A percentile compares a stretch with the other conserved stretches of the same genome.
phyloP scores from a whole-genome alignment of 345 rosid genomes.

The Aquilaria yunnanensis region DNA sequence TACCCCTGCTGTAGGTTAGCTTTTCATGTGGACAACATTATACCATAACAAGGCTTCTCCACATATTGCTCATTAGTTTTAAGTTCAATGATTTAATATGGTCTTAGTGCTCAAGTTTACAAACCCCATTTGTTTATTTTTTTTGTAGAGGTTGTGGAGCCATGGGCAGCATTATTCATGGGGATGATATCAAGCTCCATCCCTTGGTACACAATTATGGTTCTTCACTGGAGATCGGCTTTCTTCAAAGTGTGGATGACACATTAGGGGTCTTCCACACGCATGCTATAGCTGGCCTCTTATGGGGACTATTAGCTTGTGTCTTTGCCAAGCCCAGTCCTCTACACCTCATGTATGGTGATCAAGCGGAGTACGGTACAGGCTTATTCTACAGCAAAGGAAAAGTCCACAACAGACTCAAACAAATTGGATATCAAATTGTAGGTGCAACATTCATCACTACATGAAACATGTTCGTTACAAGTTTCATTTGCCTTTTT shows the following conservation, averaged over 20 bases:
- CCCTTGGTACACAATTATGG: conserved; percentile 71
- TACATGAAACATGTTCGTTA: too few relatives aligned
- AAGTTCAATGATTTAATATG: too few relatives aligned
- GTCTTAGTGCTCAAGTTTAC: too few relatives aligned
- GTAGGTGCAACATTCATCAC: conserved; percentile 32
- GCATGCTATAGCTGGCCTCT: conserved; percentile 51
- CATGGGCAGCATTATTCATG: conserved; percentile 57
- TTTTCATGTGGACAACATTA: too few relatives aligned
- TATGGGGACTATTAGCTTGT: conserved; percentile 50
- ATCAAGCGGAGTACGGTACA: conserved; percentile 8
- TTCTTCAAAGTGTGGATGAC: conserved; percentile 60
- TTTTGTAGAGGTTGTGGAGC: conserved; percentile 34
- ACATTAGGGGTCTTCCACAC: conserved; percentile 61
- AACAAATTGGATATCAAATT: conserved; percentile 34
- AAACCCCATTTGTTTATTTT: too few relatives aligned
- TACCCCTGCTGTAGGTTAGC: conserved; percentile 54
- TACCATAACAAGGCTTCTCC: too few relatives aligned
- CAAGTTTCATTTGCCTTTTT: conserved; percentile 46
- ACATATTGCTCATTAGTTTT: too few relatives aligned
- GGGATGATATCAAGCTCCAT: conserved; percentile 38
- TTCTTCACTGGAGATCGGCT: conserved; percentile 35
- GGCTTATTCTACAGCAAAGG: conserved; percentile 36
- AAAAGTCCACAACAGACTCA: conserved; percentile 14
- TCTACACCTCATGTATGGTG: conserved; percentile 19
- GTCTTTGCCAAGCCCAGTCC: conserved; percentile 38